Base-by-base conservation (phyloP, 108 stramenopile genomes). In the Cylindrotheca closterium region DNA sequence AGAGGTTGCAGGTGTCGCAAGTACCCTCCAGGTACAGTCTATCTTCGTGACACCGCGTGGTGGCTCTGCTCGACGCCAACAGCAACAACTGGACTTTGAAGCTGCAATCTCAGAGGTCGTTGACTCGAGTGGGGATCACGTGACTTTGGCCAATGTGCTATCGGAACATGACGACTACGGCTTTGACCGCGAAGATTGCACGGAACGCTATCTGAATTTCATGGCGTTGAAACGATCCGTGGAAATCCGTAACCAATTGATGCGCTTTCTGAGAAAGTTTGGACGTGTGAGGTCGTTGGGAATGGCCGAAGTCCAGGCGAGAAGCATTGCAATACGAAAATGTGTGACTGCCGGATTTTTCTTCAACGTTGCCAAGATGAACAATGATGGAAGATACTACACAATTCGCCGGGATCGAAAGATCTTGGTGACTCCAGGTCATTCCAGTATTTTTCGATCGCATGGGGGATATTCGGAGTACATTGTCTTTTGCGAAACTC, bases 341-440 rank as follows among this genome's bases (percentile, higher is more conserved):
- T 95, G 94, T 69, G 78, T 98, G 12, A 86, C 94, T 24, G 79
- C 93, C 19, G 98, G 98, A 23, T 96, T 93, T 55, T 96, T 97
- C 71, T 91, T 92, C 71, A 93, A 98, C 71, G 87, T 83, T 30
- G 98, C 98, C 27, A 95, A 89, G 65, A 78, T 98, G 23, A 68
- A 69, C n/a, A 87, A 79, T 26, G 98, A 96, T 74, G 98, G 98
- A 3, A 73, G 85, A 34, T 98, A 98, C 73, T 93, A 93, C 57
- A 96, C 96, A 25, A 60, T 98, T 2, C 75, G 94, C 19, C 93
- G 92, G 19, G 58, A 77, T 25, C 46, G 33, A 5, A 75, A 65
- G 23, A 79, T 78, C 30, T 64, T 97, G 19, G 87, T 94, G 7
- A 75, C 78, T 1, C 73, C 86, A 0, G 79, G 80, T 55, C 58